Conservation (phyloP, 2,329 filamentous ascomycete species). For the Alternaria alternata region DNA sequence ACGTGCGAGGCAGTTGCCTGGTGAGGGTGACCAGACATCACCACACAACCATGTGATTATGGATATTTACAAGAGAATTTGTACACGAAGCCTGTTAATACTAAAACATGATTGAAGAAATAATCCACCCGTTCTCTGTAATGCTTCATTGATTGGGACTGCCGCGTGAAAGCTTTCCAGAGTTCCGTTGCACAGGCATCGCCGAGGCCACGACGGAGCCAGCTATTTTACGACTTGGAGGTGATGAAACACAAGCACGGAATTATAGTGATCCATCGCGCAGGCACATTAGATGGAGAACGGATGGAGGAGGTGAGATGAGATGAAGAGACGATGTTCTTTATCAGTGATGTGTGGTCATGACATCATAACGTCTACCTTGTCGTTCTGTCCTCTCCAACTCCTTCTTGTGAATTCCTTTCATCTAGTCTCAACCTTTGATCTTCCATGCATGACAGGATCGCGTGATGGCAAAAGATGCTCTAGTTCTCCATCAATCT, state of each 20-base stretch:
- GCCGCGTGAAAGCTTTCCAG: background rate
- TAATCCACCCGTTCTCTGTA: background rate
- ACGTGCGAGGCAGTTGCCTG: background rate
- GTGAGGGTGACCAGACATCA: background rate
- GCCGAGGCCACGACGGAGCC: background rate
- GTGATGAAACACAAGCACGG: accelerated
- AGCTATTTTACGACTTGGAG: background rate
- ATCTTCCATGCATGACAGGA: no score
- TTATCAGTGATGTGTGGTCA: background rate
- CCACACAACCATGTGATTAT: background rate
- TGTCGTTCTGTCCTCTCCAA: background rate
- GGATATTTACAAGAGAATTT: background rate
- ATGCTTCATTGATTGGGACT: background rate
- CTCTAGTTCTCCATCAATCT: background rate
- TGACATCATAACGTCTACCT: background rate
- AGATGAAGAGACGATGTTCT: background rate
- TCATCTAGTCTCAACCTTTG: no score
- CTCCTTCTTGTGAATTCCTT: background rate
- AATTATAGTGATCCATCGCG: background rate
- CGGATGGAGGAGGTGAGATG: background rate
- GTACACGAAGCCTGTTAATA: background rate
- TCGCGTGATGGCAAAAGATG: no score
- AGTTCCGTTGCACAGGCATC: background rate
- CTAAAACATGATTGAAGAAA: background rate
- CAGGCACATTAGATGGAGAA: background rate